phyloP scores from a whole-genome alignment of 371 early-diverging fungal species.

The Apophysomyces variabilis region DNA sequence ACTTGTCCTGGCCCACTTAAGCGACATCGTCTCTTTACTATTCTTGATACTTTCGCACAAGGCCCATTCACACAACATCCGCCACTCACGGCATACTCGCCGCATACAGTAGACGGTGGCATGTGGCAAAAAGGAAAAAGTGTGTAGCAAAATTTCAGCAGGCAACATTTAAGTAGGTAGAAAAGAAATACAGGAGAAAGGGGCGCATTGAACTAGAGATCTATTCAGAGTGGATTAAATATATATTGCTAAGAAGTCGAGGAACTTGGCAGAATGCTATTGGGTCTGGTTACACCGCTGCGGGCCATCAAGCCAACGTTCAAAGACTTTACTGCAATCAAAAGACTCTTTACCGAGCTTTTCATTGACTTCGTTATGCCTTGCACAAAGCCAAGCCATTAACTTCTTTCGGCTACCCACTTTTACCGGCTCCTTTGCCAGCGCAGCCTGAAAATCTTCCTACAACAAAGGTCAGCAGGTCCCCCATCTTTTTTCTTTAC shows the following conservation, averaged over 20 bases:
- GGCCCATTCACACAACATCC: conserved; percentile 30
- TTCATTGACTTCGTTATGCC: conserved; percentile 98
- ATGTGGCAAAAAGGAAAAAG: conserved; percentile 37
- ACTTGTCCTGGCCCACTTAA: conserved; percentile 17
- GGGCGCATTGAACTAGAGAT: too few species aligned
- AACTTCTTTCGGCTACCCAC: conserved; percentile 79
- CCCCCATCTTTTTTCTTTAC: not conserved
- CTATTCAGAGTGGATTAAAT: too few species aligned
- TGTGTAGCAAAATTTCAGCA: conserved; percentile 37
- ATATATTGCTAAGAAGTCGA: not conserved
- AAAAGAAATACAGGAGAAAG: too few species aligned
- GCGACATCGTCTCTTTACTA: conserved; percentile 18
- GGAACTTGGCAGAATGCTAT: not conserved
- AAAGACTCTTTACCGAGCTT: conserved; percentile 90
- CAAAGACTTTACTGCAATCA: conserved; percentile 93
- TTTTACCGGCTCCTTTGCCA: conserved; percentile 80
- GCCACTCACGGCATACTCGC: conserved; percentile 30
- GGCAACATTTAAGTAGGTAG: conserved; percentile 12
- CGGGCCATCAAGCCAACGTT: conserved; percentile 88
- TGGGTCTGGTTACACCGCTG: conserved; percentile 1
- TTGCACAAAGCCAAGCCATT: conserved; percentile 90
- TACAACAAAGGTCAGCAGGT: conserved; percentile 7
- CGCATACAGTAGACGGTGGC: conserved; percentile 40
- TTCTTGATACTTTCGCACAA: conserved; percentile 35
- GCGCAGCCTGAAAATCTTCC: conserved; percentile 78